Evolutionary conservation across 225 moss, liverwort and hornwort species (phyloP), one percentile per base, ranked within the genome.

Genomic region (Ulota crispa): DNA sequence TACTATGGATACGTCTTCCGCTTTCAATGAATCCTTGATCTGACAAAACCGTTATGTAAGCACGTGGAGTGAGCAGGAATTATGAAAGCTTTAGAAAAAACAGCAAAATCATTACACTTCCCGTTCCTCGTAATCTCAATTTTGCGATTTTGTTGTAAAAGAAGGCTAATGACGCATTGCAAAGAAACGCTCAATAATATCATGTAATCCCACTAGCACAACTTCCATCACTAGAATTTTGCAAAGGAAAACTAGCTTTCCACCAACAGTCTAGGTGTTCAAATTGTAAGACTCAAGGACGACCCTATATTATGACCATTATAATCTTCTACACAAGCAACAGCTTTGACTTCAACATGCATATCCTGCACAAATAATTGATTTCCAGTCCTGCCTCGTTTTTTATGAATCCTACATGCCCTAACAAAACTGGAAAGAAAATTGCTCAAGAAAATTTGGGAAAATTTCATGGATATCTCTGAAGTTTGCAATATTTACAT

Each of bases 11-110:
- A 97, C 97, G 45, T 93, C 89, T 81, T 97, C 88, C 57, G 94
- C 92, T 62, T 91, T 82, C 67, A 97, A 65, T 28, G 91, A 89
- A 76, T 97, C 91, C 83, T 92, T 88, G 70, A 95, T 97, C 93
- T 95, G 86, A 43, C 12, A 89, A 47, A 71, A 37, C 70, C 81
- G 53, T 30, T 62, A 60, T 52, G 8, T 54, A 57, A 45, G 28
- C 34, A 56, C 8, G 54, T 57, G 28, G 43, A 65, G 59, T 41
- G 65, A 8, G 24, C 41, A 4, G 30, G 12, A 41, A 67, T 9
- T 27, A 62, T 12, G 24, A n/a, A 68, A 83, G 4, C 12, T 79
- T 3, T 64, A 74, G 42, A 69, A 21, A 78, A 16, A 4, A 64
- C 68, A 21, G 72, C 14, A 56, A 56, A 24, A 61, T 45, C 37